Percentiles rank a stretch among this genome's conserved stretches.
phyloP scores from a whole-genome alignment of 495 filamentous ascomycete species.

The Penicillium chermesinum region DNA sequence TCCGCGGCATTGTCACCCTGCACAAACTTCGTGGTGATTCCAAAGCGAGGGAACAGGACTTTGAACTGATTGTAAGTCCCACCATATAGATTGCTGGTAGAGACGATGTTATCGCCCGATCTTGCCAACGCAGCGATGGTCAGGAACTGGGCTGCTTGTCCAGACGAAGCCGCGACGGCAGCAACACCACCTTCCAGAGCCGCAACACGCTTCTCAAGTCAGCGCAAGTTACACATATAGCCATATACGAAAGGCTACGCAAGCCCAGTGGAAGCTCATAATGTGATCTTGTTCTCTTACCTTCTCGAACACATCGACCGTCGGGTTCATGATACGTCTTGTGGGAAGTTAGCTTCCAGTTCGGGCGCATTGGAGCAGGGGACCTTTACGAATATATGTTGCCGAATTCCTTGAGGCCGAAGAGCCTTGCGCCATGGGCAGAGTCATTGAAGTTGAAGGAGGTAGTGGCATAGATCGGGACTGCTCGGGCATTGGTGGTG shows the following conservation, averaged over 20 bases:
- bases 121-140: constrained; percentile 77
- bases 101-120: constrained; percentile 90
- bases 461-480: constrained; percentile 94
- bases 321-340: constrained; percentile 96
- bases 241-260: too few species aligned
- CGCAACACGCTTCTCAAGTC: constrained; percentile 76
- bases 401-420: constrained; percentile 95
- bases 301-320: constrained; percentile 96
- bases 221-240: too few species aligned
- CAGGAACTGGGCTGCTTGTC: constrained; percentile 95
- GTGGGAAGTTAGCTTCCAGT: neutral
- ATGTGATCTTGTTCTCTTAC: too few species aligned
- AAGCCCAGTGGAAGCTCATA: too few species aligned
- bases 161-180: constrained; percentile 82
- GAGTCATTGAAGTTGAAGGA: constrained; percentile 96
- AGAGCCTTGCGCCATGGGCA: constrained; percentile 91
- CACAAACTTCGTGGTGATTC: constrained; percentile 89
- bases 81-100: constrained; percentile 89
- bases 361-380: neutral
- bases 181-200: constrained; percentile 93
- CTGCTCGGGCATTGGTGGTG: constrained; percentile 83
- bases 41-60: constrained; percentile 79
- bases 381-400: constrained; percentile 68
- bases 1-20: constrained; percentile 77
- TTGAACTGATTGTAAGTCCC: constrained; percentile 99